Evolutionary conservation across 495 filamentous ascomycete genomes (phyloP), one percentile per base, ranked within the genome.

Genomic region (Astrothelium subdiscretum): DNA sequence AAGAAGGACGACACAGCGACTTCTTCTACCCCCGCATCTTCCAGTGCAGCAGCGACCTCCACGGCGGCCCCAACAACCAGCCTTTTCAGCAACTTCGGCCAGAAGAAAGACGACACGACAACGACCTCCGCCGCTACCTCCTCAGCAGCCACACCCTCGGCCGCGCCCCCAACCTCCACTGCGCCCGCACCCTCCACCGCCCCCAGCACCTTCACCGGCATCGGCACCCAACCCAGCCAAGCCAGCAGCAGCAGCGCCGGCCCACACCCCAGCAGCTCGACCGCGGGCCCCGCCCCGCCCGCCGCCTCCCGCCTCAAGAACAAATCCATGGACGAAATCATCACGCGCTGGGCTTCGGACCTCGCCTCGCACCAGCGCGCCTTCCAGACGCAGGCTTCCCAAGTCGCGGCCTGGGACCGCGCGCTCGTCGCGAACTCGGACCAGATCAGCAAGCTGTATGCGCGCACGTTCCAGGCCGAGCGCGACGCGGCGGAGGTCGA

Each of bases 301-400:
- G 81, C 86, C 24, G 82, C 90, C 67, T 92, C 92, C 1, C 89
- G 94, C 13, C 77, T 99, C 24, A 96, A 95, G 78, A 95, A 96
- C 71, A 97, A 95, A 77, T 95, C 92, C 0, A 97, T 99, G 92
- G 94, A 97, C 69, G 95, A 99, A 72, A 97, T 99, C 66, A 91
- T 99, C 68, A 96, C 88, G n/a, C 84, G 90, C 20, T 99, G 95
- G 95, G 94, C 94, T 0, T 87, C 89, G 0, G 94, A 97, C 70
- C 82, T 97, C 31, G 85, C 89, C 62, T 94, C 95, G 69, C 96
- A 97, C 70, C 92, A 97, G 71, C 91, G 92, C 70, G 89, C 96
- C 52, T 99, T 97, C 78, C 88, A 91, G 61, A 79, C 85, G 2
- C 91, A 97, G 70, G 95, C 95, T 0, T 75, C 84, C 62, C 87